Conservation (phyloP, 2,329 filamentous ascomycete species). For the Fusarium sp. region DNA sequence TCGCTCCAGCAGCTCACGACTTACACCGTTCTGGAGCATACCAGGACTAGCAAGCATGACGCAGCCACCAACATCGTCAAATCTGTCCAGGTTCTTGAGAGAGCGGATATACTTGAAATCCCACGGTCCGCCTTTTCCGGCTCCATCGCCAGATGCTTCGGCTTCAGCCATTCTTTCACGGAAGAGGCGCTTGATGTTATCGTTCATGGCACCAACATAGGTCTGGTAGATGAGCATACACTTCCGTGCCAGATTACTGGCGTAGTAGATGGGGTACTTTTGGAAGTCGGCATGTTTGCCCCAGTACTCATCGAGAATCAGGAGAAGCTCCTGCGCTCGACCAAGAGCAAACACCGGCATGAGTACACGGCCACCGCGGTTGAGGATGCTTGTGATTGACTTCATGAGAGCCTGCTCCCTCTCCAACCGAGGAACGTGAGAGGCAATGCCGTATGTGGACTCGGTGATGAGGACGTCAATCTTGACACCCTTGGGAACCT, state of each 20-base stretch:
- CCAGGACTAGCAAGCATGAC: constrained; percentile 98
- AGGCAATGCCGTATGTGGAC: constrained; percentile 95
- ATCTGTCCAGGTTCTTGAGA: constrained; percentile 91
- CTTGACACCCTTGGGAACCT: constrained; percentile 88
- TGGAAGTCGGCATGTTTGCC: constrained; percentile 87
- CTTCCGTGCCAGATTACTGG: constrained; percentile 91
- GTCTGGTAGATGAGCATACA: constrained; percentile 99
- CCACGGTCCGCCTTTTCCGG: constrained; percentile 87
- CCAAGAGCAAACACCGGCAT: constrained; percentile 97
- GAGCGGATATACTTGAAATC: constrained; percentile 96
- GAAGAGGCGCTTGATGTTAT: constrained; percentile 97
- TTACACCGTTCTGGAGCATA: constrained; percentile 98
- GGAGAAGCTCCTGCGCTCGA: constrained; percentile 88
- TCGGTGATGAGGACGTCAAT: constrained; percentile 98
- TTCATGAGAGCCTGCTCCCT: constrained; percentile 96
- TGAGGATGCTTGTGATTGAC: constrained; percentile 88
- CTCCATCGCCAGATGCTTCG: constrained; percentile 79
- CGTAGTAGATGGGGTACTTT: constrained; percentile 95
- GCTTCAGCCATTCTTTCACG: constrained; percentile 91
- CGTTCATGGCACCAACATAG: constrained; percentile 98
- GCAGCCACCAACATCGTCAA: constrained; percentile 94
- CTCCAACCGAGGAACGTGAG: constrained; percentile 89
- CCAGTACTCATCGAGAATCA: constrained; percentile 99
- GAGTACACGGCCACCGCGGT: constrained; percentile 89
- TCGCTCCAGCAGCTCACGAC: constrained; percentile 88